Evolutionary conservation across 495 filamentous ascomycete genomes (phyloP).

Genomic region (Viridothelium virens): DNA sequence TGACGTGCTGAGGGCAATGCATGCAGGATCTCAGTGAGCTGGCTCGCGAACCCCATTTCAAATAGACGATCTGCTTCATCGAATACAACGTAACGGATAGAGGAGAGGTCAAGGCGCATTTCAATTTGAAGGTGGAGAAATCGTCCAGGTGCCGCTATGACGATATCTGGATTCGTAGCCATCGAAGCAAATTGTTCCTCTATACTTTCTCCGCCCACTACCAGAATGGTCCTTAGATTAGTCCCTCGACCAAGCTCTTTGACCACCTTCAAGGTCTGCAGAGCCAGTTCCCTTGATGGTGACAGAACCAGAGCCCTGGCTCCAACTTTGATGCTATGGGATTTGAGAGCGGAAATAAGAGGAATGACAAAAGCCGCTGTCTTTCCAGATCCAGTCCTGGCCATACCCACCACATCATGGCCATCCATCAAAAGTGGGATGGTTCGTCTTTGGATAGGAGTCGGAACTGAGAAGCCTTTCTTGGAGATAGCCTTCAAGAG

Average conservation of each 20-base stretch:
- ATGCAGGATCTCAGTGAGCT: constrained; percentile 87
- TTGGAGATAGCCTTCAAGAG: constrained; percentile 81
- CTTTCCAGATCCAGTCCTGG: constrained; percentile 91
- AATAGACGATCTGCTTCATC: constrained; percentile 96
- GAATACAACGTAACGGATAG: constrained; percentile 85
- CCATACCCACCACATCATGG: constrained; percentile 95
- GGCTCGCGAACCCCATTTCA: constrained; percentile 94
- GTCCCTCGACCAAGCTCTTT: constrained; percentile 89
- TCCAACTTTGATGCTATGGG: constrained; percentile 79
- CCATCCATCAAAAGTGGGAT: constrained; percentile 84
- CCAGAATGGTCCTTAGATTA: constrained; percentile 75
- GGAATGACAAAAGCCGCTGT: constrained; percentile 96
- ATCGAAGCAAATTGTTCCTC: constrained; percentile 94
- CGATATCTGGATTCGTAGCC: constrained; percentile 88
- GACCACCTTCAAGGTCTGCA: constrained; percentile 92
- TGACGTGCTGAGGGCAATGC: constrained; percentile 76
- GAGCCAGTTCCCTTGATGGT: constrained; percentile 82
- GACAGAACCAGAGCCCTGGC: constrained; percentile 79
- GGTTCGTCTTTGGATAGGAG: constrained; percentile 93
- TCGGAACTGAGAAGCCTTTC: constrained; percentile 92
- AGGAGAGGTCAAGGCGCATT: constrained; percentile 80
- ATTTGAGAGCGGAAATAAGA: constrained; percentile 89
- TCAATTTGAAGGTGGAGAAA: constrained; percentile 94
- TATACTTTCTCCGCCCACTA: constrained; percentile 90
- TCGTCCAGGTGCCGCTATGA: constrained; percentile 92